Base-by-base conservation (phyloP, 495 filamentous ascomycete species). In the Darksidea phi region DNA sequence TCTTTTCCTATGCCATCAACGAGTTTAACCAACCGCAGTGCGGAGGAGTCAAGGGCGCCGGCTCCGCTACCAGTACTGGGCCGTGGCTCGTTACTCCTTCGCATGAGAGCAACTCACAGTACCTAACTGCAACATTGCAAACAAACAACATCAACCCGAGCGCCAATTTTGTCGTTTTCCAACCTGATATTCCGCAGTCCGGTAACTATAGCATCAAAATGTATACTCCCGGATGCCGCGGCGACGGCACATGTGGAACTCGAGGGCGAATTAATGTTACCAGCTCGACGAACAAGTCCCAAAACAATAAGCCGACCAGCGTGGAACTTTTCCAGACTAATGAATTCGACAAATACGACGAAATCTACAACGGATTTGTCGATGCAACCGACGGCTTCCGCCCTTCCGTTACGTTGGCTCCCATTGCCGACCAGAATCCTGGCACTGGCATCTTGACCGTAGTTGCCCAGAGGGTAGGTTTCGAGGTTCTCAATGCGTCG, bases 331-430 rank as follows among this genome's bases (percentile, higher is more conserved):
- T 79, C 70, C 95, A 99, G 75, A 96, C 91, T 17, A 97, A 97
- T 73, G 75, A 90, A 64, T 90, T 86, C 69, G 90, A 96, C 75
- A 99, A 97, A 74, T 96, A 94, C 64, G 95, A 97, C 68, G 84
- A 86, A 55, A 84, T 97, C 58, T 96, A 91, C 71, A 85, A 83
- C 57, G 95, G 91, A 7, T 82, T 81, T 59, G 84, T 99, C 55
- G 91, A 97, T 68, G 85, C 84, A 26, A 86, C 84, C 32, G 78
- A 78, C 63, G 80, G 79, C 20, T 97, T 97, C 75, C 83, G 86
- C 20, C 91, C 94, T 24, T 81, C 80, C 17, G 84, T 99, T 50
- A 96, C 90, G 1, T 76, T 99, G 52, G 78, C 84, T 1, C 89
- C 93, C 11, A 71, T 80, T 18, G 61, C 80, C 13, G 84, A 81